Evolutionary conservation across 2,329 filamentous ascomycete species (phyloP), one percentile per base, ranked within the genome.

Genomic region (Camptophora hylomeconis): DNA sequence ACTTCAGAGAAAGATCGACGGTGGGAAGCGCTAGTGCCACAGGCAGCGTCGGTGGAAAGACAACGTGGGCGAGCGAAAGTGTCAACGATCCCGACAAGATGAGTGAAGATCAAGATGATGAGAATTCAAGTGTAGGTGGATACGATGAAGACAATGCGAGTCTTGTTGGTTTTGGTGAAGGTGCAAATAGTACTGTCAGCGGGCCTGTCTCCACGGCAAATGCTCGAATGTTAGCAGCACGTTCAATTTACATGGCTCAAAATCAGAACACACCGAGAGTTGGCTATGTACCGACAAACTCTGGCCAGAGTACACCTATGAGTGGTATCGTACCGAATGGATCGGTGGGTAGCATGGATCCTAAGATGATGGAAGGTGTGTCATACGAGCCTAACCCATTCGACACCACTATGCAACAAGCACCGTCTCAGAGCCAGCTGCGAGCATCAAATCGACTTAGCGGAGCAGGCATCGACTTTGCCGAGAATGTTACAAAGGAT

Each of bases 1-100:
- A 66, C 37, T 37, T 87, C 61, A 58, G 82, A 68, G 72, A 89
- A 75, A 61, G 71, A 57, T 89, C 80, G 59, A 95, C 87, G 0
- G 86, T 94, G 14, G 87, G 87, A 34, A 82, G 78, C 26, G 87
- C 87, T 16, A 87, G 80, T 41, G 87, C 86, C 2, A 94, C 86
- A 0, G 80, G 78, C 33, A 84, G 78, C 42, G 64, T 77, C 9
- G 77, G 75, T 25, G 77, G 72, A 9, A 65, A 72, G 34, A 76
- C 53, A 2, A 59, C 73, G 2, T 79, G 74, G 75, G 72, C 73
- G n/a, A 70, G 65, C 38, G 67, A 69, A 17, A 76, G 72, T 47
- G 60, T 74, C 38, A 57, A 63, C 4, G 21, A 26, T 9, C 54
- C 51, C 2, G 63, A 68, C 39, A 65, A 68, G 30, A 71, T 59